Evolutionary conservation across 495 filamentous ascomycete species (phyloP), one percentile per base, ranked within the genome.

Genomic region (Arthonia radiata): DNA sequence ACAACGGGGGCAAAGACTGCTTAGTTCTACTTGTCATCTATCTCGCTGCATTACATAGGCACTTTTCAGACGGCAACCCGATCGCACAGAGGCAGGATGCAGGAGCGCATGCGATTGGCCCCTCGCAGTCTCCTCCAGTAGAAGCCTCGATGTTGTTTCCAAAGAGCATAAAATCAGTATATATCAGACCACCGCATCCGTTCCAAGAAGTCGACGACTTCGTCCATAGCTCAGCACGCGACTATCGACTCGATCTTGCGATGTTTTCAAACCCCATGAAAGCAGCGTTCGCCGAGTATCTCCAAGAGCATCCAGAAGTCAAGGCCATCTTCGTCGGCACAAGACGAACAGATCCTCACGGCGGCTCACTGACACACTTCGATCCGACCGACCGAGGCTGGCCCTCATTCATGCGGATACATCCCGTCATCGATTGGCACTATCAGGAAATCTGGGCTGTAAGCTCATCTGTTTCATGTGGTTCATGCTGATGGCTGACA

Each of bases 1-100:
- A 92, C 45, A 97, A 97, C 37, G 86, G 86, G 50, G 86, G 86
- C 24, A 97, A 97, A 47, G 86, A 97, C 63, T 97, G 86, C 41
- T 68, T 93, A 14, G 77, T 92, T 30, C 67, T 93, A 6, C 59
- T 94, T n/a, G 54, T 94, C 37, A 57, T 93, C 31, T 78, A 83
- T 48, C 67, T 94, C 37, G 65, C 70, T 34, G 63, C 65, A 31
- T 57, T 90, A 15, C n/a, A n/a, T n/a, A n/a, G n/a, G n/a, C n/a
- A n/a, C n/a, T n/a, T n/a, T n/a, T n/a, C n/a, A n/a, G n/a, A n/a
- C n/a, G n/a, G n/a, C n/a, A n/a, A n/a, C n/a, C n/a, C n/a, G n/a
- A n/a, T n/a, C n/a, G n/a, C n/a, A n/a, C n/a, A n/a, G n/a, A n/a
- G n/a, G n/a, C n/a, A n/a, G n/a, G n/a, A n/a, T n/a, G n/a, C n/a